Conservation (phyloP, 805 yeast genomes). For the Debaryomyces castellii region DNA sequence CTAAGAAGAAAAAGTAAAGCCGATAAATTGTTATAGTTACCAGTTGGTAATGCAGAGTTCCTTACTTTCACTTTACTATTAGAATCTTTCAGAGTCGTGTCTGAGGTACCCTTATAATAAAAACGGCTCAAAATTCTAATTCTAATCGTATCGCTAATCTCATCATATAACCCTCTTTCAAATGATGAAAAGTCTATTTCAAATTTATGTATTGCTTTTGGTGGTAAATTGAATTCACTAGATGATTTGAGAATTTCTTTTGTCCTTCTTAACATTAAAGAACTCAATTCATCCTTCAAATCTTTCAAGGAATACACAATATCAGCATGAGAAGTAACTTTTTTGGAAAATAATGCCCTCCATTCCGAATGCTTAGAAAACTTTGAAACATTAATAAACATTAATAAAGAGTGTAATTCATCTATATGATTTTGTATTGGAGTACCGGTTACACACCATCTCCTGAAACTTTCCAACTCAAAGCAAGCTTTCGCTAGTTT, state of each 20-base stretch:
- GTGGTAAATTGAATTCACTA: conserved; percentile 19
- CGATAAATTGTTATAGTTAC: conserved; percentile 10
- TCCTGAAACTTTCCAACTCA: conserved; percentile 58
- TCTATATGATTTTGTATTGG: conserved; percentile 87
- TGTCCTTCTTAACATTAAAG: conserved; percentile 47
- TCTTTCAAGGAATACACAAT: conserved; percentile 14
- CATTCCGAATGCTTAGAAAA: conserved; percentile 8
- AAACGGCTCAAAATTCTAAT: neutral
- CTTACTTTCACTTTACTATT: neutral
- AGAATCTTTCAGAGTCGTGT: neutral
- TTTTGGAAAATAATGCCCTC: neutral
- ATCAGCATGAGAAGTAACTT: neutral
- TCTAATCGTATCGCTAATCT: conserved; percentile 1
- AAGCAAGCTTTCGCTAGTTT: conserved; percentile 56
- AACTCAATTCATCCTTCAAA: conserved; percentile 19
- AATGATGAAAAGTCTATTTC: conserved; percentile 18
- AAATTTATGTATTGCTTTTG: conserved; percentile 12
- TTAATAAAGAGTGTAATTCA: conserved; percentile 88
- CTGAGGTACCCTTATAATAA: neutral
- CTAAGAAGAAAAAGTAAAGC: conserved; percentile 30
- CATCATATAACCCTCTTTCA: conserved; percentile 25
- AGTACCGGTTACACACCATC: conserved; percentile 87
- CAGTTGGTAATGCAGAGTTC: neutral
- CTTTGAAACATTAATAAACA: conserved; percentile 52
- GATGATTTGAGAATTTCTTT: conserved; percentile 31